Base-by-base conservation (phyloP, 2,329 filamentous ascomycete species). In the Penicillium sp. region DNA sequence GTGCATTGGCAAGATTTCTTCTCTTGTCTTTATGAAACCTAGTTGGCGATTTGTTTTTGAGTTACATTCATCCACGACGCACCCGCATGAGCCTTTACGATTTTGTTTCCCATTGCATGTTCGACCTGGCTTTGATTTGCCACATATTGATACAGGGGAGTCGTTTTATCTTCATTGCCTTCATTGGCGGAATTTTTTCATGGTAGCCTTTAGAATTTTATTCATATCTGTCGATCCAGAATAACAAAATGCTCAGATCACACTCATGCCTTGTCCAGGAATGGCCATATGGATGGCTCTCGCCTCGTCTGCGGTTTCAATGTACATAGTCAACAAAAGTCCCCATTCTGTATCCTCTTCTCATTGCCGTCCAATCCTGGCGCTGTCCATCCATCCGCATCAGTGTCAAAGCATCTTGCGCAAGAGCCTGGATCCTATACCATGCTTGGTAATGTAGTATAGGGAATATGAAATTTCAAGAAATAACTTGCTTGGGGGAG, bases 361-460 rank as follows among this genome's bases (percentile, higher is more conserved):
- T 61, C 47, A 14, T 31, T 48, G 56, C 61, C 44, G 53, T 71
- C 64, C 30, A 67, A 7, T 27, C 62, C 50, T 12, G 66, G 69
- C 4, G 61, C 36, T 11, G 70, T 56, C 66, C 67, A 73, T 10
- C 67, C 67, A 37, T 72, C 68, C 0, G 57, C 56, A 57, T 72
- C 69, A 0, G 67, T 67, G 43, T 55, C 53, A 3, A 72, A 55
- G 41, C 53, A 54, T 35, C 57, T 42, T 55, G 46, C 4, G 61
- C 67, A 28, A 68, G 62, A 9, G 46, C 43, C 27, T 56, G 61
- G 27, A 65, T 40, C 13, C 54, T 40, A 42, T 67, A 50, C 56
- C 56, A 66, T 18, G 56, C 57, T 35, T 61, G 50, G 38, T 71
- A 70, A n/a, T n/a, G n/a, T n/a, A n/a, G n/a, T n/a, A n/a, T n/a